Percentiles rank a stretch among this genome's conserved stretches.
Conservation (phyloP, 495 filamentous ascomycete species). For the Daldinia concentrica region DNA sequence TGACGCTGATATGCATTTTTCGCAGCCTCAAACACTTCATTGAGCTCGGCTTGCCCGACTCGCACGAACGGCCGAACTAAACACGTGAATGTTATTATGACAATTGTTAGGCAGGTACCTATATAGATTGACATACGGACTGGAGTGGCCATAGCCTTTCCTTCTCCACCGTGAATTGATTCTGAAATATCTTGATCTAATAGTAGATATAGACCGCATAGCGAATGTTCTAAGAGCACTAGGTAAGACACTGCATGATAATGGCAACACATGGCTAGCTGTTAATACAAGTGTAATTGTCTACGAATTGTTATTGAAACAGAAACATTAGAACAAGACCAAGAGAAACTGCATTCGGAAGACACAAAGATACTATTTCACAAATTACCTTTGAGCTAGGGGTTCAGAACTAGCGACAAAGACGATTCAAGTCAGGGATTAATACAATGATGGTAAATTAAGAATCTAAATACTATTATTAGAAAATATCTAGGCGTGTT, state of each 20-base stretch:
- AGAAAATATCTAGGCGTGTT: not conserved
- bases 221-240: not conserved
- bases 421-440: not conserved
- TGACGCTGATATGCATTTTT: not conserved
- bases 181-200: not conserved
- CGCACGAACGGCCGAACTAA: slow-evolving; percentile 22
- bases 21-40: slow-evolving; percentile 12
- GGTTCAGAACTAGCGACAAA: not conserved
- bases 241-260: not conserved
- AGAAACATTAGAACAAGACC: not conserved
- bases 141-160: slow-evolving; percentile 3
- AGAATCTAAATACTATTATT: not conserved
- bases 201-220: not conserved
- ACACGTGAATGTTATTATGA: not conserved
- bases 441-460: not conserved
- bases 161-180: not conserved
- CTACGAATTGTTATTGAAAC: not conserved
- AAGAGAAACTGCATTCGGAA: slow-evolving; percentile 17
- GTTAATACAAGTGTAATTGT: slow-evolving; percentile 14
- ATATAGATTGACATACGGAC: slow-evolving; percentile 11
- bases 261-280: not conserved
- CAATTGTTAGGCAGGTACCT: not conserved
- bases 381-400: not conserved
- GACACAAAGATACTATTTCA: slow-evolving; percentile 21
- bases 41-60: not conserved